phyloP scores from a whole-genome alignment of 2,329 filamentous ascomycete genomes.

The Calonectria multiphialidica region DNA sequence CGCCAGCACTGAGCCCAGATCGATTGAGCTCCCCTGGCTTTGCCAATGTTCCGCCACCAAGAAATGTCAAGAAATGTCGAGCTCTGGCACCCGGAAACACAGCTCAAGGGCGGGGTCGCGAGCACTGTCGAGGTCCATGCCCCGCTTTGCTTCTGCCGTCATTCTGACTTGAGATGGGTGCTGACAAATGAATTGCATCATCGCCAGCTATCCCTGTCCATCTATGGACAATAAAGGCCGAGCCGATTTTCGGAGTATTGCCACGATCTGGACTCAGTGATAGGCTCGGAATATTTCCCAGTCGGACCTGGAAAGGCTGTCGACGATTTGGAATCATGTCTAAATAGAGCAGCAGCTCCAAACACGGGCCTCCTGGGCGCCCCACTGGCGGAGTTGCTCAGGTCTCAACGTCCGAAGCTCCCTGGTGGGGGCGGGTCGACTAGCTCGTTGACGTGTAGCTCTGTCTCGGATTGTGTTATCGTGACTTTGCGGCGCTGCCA shows the following conservation, averaged over 20 bases:
- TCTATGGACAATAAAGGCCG: background rate
- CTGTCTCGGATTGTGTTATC: background rate
- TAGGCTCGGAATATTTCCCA: background rate
- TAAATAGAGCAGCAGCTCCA: background rate
- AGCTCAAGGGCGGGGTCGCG: constrained; percentile 34
- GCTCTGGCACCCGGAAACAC: background rate
- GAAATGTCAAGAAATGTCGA: background rate
- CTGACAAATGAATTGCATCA: constrained; percentile 46
- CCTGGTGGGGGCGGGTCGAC: constrained; percentile 10
- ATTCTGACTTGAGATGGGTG: constrained; percentile 32
- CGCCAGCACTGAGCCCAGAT: background rate
- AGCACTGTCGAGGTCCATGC: background rate
- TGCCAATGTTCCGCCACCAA: background rate
- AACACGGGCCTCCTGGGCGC: background rate
- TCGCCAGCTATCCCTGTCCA: constrained; percentile 12
- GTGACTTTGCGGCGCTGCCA: background rate
- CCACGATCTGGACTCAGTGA: background rate
- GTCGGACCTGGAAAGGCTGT: background rate
- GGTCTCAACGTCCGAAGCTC: constrained; percentile 16
- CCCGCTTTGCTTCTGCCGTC: constrained; percentile 43
- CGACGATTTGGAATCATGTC: constrained; percentile 2
- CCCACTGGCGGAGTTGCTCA: background rate
- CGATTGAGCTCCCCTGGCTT: background rate
- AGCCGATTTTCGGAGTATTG: constrained; percentile 36
- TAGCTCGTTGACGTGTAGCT: background rate